A percentile compares a stretch with the other conserved stretches of the same genome.
Conservation (phyloP, 148 eudicot genomes). For the Camellia japonica region DNA sequence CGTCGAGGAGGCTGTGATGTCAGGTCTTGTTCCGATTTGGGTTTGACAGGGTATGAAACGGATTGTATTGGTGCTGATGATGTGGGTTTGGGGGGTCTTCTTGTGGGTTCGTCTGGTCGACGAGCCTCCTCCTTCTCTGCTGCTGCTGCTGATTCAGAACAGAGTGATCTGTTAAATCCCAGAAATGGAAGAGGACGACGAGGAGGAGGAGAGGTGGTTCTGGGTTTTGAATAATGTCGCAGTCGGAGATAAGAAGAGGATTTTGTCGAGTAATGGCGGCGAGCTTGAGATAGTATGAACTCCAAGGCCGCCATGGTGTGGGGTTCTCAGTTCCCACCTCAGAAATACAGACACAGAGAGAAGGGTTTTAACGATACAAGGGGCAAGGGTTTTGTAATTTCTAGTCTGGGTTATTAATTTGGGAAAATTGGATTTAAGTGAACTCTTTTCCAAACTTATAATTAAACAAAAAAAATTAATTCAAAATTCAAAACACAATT, state of each 20-base stretch:
- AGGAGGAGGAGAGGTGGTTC: not conserved
- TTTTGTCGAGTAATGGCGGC: slow-evolving; percentile 23
- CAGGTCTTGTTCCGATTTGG: slow-evolving; percentile 15
- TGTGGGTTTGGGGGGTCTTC: not conserved
- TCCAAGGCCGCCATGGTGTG: slow-evolving; percentile 38
- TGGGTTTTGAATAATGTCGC: not conserved
- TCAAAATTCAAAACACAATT: no score
- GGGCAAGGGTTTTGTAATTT: slow-evolving; percentile 3
- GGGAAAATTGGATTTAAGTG: no score
- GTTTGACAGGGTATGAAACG: slow-evolving; percentile 56
- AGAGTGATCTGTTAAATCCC: slow-evolving; percentile 23
- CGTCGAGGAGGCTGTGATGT: not conserved
- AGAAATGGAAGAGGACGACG: slow-evolving; percentile 7
- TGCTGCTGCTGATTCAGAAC: slow-evolving; percentile 10
- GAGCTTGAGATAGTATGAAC: slow-evolving; percentile 40
- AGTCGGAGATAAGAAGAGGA: slow-evolving; percentile 19
- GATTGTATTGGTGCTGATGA: slow-evolving; percentile 31
- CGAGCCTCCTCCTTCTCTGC: not conserved
- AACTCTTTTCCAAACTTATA: no score
- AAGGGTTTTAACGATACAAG: not conserved
- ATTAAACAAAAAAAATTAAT: no score
- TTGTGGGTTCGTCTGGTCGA: not conserved
- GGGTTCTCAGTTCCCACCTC: not conserved
- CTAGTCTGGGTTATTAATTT: no score
- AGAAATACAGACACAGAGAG: not conserved